Conservation (phyloP, 768 basidiomycete genomes). For the Termitomyces sp. region DNA sequence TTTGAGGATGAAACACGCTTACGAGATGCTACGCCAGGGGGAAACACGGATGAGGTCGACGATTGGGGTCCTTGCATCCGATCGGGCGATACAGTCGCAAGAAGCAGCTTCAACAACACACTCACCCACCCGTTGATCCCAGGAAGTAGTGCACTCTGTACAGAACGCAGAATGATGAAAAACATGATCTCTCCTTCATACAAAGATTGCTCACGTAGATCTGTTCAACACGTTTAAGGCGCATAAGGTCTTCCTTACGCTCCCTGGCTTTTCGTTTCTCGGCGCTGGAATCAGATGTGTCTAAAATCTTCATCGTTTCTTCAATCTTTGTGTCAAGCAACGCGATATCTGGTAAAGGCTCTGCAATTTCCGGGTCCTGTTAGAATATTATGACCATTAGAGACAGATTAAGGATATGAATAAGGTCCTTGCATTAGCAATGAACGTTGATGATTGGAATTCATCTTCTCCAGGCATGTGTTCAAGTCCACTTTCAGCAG, state of each 20-base stretch:
- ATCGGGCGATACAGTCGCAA: slow-evolving; percentile 89
- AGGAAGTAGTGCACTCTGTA: slow-evolving; percentile 77
- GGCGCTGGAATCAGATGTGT: slow-evolving; percentile 40
- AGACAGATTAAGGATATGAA: background rate
- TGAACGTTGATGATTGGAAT: slow-evolving; percentile 46
- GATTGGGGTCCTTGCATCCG: slow-evolving; percentile 60
- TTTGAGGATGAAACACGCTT: slow-evolving; percentile 18
- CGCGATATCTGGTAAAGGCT: slow-evolving; percentile 69
- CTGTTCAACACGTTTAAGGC: slow-evolving; percentile 84
- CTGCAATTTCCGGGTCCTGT: slow-evolving; percentile 56
- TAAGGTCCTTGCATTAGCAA: slow-evolving; percentile 28
- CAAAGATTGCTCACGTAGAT: slow-evolving; percentile 70
- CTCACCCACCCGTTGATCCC: slow-evolving; percentile 87
- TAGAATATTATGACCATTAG: background rate
- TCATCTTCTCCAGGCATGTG: slow-evolving; percentile 67
- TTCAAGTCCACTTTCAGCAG: slow-evolving; percentile 87
- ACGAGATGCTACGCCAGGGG: slow-evolving; percentile 67
- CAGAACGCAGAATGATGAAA: background rate
- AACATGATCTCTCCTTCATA: background rate
- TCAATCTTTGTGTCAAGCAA: slow-evolving; percentile 68
- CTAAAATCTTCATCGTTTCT: slow-evolving; percentile 52
- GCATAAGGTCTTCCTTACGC: slow-evolving; percentile 75
- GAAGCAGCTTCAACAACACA: slow-evolving; percentile 84
- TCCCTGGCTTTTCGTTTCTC: slow-evolving; percentile 64
- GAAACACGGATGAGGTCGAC: slow-evolving; percentile 65